phyloP scores from a whole-genome alignment of 345 rosid genomes.

The Dovyalis caffra region DNA sequence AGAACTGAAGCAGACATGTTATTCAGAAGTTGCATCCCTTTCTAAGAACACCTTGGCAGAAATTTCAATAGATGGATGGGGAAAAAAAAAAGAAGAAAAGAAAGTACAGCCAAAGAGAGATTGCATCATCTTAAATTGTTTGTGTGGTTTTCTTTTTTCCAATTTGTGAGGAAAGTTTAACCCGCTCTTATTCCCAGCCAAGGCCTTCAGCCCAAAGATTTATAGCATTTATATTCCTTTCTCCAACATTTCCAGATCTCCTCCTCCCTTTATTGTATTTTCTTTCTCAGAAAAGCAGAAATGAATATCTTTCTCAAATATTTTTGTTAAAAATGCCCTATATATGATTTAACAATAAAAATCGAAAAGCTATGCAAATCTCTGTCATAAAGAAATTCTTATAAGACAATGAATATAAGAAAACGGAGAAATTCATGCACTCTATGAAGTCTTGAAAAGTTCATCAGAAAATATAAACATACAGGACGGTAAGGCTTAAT shows the following conservation, averaged over 20 bases:
- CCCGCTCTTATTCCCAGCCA: not conserved
- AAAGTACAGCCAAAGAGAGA: no score
- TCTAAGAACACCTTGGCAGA: no score
- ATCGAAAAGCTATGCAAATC: not conserved
- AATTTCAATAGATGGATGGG: no score
- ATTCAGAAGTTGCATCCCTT: not conserved
- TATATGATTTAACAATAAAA: not conserved
- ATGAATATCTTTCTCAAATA: not conserved
- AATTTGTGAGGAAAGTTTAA: not conserved
- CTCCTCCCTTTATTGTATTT: not conserved
- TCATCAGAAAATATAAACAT: not conserved
- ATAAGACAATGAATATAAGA: not conserved
- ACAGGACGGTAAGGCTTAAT: no score
- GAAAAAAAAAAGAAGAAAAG: no score
- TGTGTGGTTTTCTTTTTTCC: not conserved
- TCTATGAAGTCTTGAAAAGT: not conserved
- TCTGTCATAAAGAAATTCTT: not conserved
- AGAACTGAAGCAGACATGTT: not conserved
- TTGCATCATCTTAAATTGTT: not conserved
- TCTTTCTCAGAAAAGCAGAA: not conserved
- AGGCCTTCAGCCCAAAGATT: not conserved
- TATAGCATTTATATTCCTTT: not conserved
- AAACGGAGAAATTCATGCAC: not conserved
- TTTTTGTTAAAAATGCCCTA: not conserved
- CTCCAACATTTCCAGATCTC: not conserved